Evolutionary conservation across 1,284 basidiomycete species (phyloP).

Genomic region (Ceratobasidium sp.): DNA sequence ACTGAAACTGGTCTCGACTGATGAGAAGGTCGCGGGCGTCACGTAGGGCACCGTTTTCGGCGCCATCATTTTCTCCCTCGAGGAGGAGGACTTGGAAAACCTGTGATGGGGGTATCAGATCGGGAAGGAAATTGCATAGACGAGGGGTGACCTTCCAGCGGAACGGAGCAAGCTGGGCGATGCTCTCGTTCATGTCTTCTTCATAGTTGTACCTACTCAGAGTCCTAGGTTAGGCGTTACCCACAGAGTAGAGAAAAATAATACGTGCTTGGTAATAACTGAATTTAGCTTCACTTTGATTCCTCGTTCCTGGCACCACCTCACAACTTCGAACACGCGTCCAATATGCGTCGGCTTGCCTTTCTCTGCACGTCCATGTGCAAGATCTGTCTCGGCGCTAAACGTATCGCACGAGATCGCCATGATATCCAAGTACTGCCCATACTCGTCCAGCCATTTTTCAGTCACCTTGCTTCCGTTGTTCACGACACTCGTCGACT

Average conservation of each 20-base stretch:
- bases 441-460: slow-evolving; percentile 57
- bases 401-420: slow-evolving; percentile 60
- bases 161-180: slow-evolving; percentile 50
- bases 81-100: slow-evolving; percentile 56
- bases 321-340: slow-evolving; percentile 55
- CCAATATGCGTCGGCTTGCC: slow-evolving; percentile 52
- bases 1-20: slow-evolving; percentile 54
- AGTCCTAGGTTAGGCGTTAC: background rate
- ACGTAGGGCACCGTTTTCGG: slow-evolving; percentile 52
- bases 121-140: background rate
- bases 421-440: slow-evolving; percentile 58
- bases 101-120: slow-evolving; percentile 39
- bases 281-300: slow-evolving; percentile 59
- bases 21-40: slow-evolving; percentile 56
- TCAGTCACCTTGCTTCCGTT: slow-evolving; percentile 60
- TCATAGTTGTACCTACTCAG: slow-evolving; percentile 54
- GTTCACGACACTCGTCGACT: slow-evolving; percentile 57
- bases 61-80: slow-evolving; percentile 53
- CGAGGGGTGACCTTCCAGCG: slow-evolving; percentile 53
- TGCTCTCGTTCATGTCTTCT: slow-evolving; percentile 54
- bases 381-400: slow-evolving; percentile 55
- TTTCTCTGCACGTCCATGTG: slow-evolving; percentile 54
- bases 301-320: slow-evolving; percentile 54
- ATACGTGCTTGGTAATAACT: slow-evolving; percentile 53
- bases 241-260: background rate